Conservation (phyloP, 441 rosid species). For the Erodium trifolium region DNA sequence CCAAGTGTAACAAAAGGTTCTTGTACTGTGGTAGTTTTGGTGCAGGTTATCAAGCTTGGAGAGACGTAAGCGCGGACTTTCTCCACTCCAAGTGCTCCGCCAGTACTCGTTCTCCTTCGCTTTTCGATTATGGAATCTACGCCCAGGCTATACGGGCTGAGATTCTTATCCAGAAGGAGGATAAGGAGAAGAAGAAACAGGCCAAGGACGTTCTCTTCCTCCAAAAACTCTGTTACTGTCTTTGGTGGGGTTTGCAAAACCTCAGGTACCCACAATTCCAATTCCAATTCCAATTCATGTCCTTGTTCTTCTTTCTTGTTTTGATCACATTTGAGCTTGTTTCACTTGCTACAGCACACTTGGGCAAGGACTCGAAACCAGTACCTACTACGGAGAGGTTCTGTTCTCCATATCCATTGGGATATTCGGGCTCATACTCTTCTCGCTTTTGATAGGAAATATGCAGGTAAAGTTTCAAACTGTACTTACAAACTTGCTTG, state of each 20-base stretch:
- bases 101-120: constrained; percentile 20
- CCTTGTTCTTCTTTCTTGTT: background rate
- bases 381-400: constrained; percentile 63
- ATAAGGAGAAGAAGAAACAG: background rate
- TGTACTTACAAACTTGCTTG: background rate
- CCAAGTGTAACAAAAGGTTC: constrained; percentile 36
- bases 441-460: constrained; percentile 80
- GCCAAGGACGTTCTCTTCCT: constrained; percentile 22
- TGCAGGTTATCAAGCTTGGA: constrained; percentile 42
- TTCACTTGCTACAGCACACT: constrained; percentile 45
- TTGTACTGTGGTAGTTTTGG: constrained; percentile 58
- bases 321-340: background rate
- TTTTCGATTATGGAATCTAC: constrained; percentile 67
- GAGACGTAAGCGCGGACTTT: constrained; percentile 30
- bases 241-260: constrained; percentile 95
- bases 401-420: constrained; percentile 75
- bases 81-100: constrained; percentile 36
- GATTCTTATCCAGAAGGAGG: constrained; percentile 26
- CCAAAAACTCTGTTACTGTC: constrained; percentile 67
- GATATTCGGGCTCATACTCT: constrained; percentile 72
- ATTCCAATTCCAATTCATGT: background rate
- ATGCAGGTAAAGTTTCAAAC: constrained; percentile 50
- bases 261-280: constrained; percentile 41
- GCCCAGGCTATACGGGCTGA: constrained; percentile 59
- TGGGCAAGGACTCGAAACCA: constrained; percentile 83